Percentiles rank a stretch among this genome's conserved stretches.
Conservation (phyloP, 2,329 filamentous ascomycete genomes). For the Plectosphaerella plurivora region DNA sequence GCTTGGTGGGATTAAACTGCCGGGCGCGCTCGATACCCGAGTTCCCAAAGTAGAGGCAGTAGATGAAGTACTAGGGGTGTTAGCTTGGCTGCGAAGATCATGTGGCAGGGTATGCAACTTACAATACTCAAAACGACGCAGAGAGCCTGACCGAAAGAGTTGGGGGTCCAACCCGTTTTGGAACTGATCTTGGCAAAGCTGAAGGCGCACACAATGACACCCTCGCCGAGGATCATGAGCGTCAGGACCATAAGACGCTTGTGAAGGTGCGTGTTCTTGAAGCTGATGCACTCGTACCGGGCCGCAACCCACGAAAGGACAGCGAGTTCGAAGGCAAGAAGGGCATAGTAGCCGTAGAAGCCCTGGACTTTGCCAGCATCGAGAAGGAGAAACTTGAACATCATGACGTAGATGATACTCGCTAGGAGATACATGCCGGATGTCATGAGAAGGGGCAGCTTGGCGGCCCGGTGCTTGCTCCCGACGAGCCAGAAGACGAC, state of each 20-base stretch:
- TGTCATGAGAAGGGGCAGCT: conserved; percentile 21
- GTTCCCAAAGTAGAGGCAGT: conserved; percentile 54
- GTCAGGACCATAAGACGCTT: conserved; percentile 55
- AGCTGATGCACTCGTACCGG: conserved; percentile 43
- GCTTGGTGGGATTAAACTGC: conserved; percentile 43
- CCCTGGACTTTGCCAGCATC: conserved; percentile 13
- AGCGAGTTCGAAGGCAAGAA: conserved; percentile 42
- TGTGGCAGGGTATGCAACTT: neutral
- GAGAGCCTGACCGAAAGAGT: conserved; percentile 2
- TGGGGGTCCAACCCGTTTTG: conserved; percentile 2
- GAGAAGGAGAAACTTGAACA: conserved; percentile 2
- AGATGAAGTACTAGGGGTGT: conserved; percentile 30
- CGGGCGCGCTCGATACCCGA: conserved; percentile 34
- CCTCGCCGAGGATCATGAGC: conserved; percentile 55
- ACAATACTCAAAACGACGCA: conserved; percentile 13
- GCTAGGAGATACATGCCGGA: conserved; percentile 25
- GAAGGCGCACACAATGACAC: conserved; percentile 50
- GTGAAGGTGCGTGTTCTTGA: conserved; percentile 53
- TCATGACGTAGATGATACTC: conserved; percentile 18
- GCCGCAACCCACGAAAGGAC: conserved; percentile 42
- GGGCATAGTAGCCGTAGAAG: conserved; percentile 42
- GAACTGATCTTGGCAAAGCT: conserved; percentile 20
- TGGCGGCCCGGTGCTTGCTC: conserved; percentile 18
- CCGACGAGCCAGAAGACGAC: conserved; percentile 26
- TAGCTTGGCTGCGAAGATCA: neutral